phyloP scores from a whole-genome alignment of 2,329 filamentous ascomycete species.

The Fusarium sublunatum region DNA sequence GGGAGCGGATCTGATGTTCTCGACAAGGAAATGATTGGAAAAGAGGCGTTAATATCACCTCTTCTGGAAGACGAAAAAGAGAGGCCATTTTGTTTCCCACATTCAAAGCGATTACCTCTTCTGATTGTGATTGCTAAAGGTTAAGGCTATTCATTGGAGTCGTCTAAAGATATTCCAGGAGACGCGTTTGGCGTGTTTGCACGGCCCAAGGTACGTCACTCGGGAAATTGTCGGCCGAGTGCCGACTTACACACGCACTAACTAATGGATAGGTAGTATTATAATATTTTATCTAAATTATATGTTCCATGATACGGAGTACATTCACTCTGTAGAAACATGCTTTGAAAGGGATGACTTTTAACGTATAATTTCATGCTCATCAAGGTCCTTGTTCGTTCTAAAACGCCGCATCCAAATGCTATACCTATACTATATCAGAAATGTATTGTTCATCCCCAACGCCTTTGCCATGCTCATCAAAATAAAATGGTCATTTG shows the following conservation, averaged over 20 bases:
- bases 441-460: slow-evolving; percentile 18
- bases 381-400: background rate
- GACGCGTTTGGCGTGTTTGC: slow-evolving; percentile 48
- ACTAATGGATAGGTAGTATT: background rate
- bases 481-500: slow-evolving; percentile 43
- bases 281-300: too few relatives aligned
- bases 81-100: slow-evolving; percentile 47
- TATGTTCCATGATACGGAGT: too few relatives aligned
- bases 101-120: background rate
- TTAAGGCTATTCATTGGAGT: slow-evolving; percentile 13
- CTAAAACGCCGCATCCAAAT: slow-evolving; percentile 19
- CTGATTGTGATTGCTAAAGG: slow-evolving; percentile 12
- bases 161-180: slow-evolving; percentile 27
- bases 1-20: slow-evolving; percentile 67
- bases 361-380: background rate
- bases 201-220: slow-evolving; percentile 42
- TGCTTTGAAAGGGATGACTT: background rate
- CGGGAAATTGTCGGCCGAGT: slow-evolving; percentile 41
- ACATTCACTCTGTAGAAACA: background rate
- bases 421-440: slow-evolving; percentile 5
- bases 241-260: background rate
- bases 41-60: slow-evolving; percentile 60
- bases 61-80: slow-evolving; percentile 65
- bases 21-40: slow-evolving; percentile 65
- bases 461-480: slow-evolving; percentile 44